Evolutionary conservation across 768 basidiomycete genomes (phyloP).

Genomic region (Suillus ampliporus): DNA sequence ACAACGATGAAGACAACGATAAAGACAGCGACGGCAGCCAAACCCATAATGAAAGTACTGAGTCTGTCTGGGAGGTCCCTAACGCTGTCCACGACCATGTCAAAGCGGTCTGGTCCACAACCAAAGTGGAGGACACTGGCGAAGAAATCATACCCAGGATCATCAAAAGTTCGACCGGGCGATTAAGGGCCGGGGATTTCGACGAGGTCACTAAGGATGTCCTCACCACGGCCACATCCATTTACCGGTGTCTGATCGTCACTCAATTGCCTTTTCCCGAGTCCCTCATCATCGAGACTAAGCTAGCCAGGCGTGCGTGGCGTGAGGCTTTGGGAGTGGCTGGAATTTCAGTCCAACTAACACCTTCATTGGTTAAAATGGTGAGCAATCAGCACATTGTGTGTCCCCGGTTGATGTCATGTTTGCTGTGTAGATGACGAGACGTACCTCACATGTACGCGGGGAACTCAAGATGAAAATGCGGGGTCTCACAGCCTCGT

Average conservation of each 20-base stretch:
- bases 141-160: no score
- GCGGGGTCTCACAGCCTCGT: slow-evolving; percentile 1
- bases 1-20: no score
- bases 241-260: slow-evolving; percentile 10
- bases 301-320: slow-evolving; percentile 9
- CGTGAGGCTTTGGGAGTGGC: not conserved
- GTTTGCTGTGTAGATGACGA: not conserved
- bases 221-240: slow-evolving; percentile 19
- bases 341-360: slow-evolving; percentile 2
- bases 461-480: slow-evolving; percentile 16
- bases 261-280: slow-evolving; percentile 29
- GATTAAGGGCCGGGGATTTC: slow-evolving; percentile 21
- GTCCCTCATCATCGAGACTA: slow-evolving; percentile 4
- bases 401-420: no score
- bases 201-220: slow-evolving; percentile 23
- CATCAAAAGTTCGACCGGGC: no score
- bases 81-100: no score
- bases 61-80: no score
- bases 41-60: no score
- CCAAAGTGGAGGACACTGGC: no score
- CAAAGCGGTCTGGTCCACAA: no score
- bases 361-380: slow-evolving; percentile 8
- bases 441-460: slow-evolving; percentile 14
- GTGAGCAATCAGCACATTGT: not conserved
- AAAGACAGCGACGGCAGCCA: no score